Percentiles rank a stretch among this genome's conserved stretches.
These are phyloP conservation scores for Tilletia setariae DNA, from an alignment of 1,284 basidiomycete genomes.

Conservation along the genomic window DNA sequence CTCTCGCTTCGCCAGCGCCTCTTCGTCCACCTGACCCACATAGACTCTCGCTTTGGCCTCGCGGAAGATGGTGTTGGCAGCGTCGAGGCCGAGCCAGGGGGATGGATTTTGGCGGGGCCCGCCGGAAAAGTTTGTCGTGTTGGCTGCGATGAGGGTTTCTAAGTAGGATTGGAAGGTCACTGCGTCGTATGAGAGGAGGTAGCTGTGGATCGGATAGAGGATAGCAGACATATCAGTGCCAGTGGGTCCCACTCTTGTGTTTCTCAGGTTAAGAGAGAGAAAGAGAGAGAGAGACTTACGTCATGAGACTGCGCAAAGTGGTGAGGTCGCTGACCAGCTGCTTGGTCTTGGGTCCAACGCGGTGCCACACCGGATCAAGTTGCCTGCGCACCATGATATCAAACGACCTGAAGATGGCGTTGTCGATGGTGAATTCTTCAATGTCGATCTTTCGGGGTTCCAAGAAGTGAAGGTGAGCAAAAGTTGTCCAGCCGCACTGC, in stretches of 20 bases:
- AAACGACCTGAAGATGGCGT: conserved; percentile 90
- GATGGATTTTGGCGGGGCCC: conserved; percentile 63
- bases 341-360: conserved; percentile 85
- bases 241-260: not conserved
- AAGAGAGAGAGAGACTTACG: conserved; percentile 66
- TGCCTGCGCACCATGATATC: conserved; percentile 83
- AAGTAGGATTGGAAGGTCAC: conserved; percentile 87
- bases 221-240: no score
- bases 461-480: no score
- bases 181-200: conserved; percentile 84
- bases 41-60: conserved; percentile 79
- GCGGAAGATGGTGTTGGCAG: conserved; percentile 81
- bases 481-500: no score
- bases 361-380: conserved; percentile 93
- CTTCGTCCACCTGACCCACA: conserved; percentile 53
- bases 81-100: conserved; percentile 82
- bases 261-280: no score
- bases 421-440: conserved; percentile 88
- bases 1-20: conserved; percentile 39
- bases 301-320: conserved; percentile 76
- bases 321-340: conserved; percentile 85
- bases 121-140: conserved; percentile 57
- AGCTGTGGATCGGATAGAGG: conserved; percentile 60
- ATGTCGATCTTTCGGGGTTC: conserved; percentile 92
- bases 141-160: conserved; percentile 79